Percentiles rank a stretch among this genome's conserved stretches.
Conservation (phyloP, 83 land plant species). For the Isoetes engelmannii region DNA sequence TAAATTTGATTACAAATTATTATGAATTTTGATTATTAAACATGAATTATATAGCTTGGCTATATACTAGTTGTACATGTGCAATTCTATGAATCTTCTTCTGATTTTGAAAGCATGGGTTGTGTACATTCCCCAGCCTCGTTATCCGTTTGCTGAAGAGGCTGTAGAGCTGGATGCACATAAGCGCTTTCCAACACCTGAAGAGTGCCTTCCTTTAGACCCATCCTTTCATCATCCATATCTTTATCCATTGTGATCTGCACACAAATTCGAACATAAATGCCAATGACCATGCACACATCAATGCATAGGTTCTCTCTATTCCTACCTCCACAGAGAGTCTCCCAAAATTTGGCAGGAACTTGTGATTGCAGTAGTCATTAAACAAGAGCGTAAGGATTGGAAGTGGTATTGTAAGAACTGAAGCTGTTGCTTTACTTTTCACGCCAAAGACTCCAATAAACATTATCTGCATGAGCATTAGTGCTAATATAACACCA, state of each 20-base stretch:
- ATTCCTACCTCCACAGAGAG: constrained; percentile 36
- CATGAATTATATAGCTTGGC: no score
- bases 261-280: background rate
- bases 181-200: constrained; percentile 28
- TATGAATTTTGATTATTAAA: no score
- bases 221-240: constrained; percentile 30
- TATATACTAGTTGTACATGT: no score
- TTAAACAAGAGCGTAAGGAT: constrained; percentile 62
- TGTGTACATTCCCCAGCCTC: no score
- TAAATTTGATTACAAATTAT: no score
- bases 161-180: constrained; percentile 28
- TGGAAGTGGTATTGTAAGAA: constrained; percentile 39
- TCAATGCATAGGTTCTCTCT: background rate
- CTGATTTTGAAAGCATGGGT: no score
- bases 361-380: constrained; percentile 53
- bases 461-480: constrained; percentile 58
- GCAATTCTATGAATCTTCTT: no score
- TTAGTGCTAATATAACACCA: constrained; percentile 47
- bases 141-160: background rate
- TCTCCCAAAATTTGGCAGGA: constrained; percentile 44
- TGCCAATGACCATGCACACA: background rate
- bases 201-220: constrained; percentile 11
- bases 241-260: constrained; percentile 42
- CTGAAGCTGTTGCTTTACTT: constrained; percentile 51
- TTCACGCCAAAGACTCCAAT: constrained; percentile 66